Evolutionary conservation across 1,284 basidiomycete species (phyloP).

Genomic region (Dichomitus squalens): DNA sequence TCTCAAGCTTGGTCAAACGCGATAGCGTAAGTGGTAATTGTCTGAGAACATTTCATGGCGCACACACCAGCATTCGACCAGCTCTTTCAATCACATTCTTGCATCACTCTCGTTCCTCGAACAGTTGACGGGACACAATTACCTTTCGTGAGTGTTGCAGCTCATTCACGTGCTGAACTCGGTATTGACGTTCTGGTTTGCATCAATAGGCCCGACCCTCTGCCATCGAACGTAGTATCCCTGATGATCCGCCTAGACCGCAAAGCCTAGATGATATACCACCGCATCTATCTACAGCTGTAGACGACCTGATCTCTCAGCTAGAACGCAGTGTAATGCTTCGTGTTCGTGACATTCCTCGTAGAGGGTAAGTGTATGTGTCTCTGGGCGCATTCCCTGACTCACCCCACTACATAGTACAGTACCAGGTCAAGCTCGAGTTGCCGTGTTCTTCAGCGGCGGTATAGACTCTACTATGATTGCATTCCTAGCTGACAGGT

Average conservation of each 20-base stretch:
- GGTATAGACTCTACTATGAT: constrained; percentile 93
- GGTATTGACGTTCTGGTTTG: background rate
- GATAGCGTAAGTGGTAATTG: constrained; percentile 5
- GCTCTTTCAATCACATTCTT: constrained; percentile 1
- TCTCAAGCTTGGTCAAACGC: background rate
- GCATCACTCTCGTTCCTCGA: constrained; percentile 3
- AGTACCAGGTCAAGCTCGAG: constrained; percentile 48
- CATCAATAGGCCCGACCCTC: constrained; percentile 44
- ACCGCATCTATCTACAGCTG: constrained; percentile 42
- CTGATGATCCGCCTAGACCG: constrained; percentile 39
- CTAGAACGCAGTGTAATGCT: constrained; percentile 63
- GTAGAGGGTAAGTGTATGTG: constrained; percentile 35
- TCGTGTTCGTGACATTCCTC: constrained; percentile 60
- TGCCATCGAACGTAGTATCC: constrained; percentile 50
- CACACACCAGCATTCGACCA: background rate
- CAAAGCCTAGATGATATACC: constrained; percentile 40
- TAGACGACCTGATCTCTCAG: constrained; percentile 54
- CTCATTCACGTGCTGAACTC: background rate
- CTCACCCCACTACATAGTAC: constrained; percentile 12
- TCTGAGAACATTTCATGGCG: too few species aligned
- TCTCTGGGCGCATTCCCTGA: background rate
- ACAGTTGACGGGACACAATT: background rate
- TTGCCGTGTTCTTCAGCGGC: constrained; percentile 93
- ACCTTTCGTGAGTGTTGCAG: constrained; percentile 9
- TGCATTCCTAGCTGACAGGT: constrained; percentile 80